Conservation (phyloP, 78 protist genomes). For the Acrasis kona region DNA sequence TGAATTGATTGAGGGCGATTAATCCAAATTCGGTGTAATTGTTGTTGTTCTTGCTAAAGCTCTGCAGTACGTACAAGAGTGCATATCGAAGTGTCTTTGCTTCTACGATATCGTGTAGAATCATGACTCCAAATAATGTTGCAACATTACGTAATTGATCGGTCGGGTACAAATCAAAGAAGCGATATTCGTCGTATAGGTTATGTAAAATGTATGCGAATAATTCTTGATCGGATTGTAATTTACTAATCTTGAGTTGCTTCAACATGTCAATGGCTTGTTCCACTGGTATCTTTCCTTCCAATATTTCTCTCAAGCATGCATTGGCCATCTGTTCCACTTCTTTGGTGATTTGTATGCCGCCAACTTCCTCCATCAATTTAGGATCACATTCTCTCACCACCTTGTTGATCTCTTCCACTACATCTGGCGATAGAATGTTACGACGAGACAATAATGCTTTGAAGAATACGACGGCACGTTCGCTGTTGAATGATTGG, state of each 20-base stretch:
- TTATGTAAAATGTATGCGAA: constrained; percentile 79
- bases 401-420: neutral
- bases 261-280: neutral
- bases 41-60: constrained; percentile 30
- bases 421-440: neutral
- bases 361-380: neutral
- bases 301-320: constrained; percentile 61
- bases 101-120: constrained; percentile 65
- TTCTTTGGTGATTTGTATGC: neutral
- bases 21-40: constrained; percentile 72
- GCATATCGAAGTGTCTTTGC: constrained; percentile 43
- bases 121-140: constrained; percentile 73
- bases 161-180: constrained; percentile 77
- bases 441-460: neutral
- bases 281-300: constrained; percentile 27
- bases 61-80: constrained; percentile 68
- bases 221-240: constrained; percentile 38
- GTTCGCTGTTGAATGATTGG: neutral
- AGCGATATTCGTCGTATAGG: constrained; percentile 87
- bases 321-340: constrained; percentile 75
- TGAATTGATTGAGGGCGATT: constrained; percentile 65
- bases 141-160: constrained; percentile 79
- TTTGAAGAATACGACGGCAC: neutral
- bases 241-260: neutral
- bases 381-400: neutral